Percentiles rank a stretch among this genome's conserved stretches.
Conservation (phyloP, 2,329 filamentous ascomycete species). For the Paracorniculantispora psalliotae region DNA sequence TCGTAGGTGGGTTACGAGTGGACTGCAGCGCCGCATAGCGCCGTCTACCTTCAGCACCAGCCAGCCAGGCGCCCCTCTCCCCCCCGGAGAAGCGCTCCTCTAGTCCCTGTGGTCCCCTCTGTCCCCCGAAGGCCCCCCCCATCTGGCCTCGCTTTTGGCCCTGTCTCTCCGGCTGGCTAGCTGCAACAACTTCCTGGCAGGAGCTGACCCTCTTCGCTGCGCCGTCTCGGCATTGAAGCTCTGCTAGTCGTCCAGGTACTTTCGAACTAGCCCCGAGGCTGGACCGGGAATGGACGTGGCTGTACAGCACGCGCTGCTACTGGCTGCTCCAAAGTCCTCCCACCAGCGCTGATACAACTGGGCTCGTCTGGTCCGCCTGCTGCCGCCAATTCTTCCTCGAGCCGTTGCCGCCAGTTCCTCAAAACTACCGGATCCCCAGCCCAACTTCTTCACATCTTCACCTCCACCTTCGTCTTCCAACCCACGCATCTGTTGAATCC, state of each 20-base stretch:
- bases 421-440: slow-evolving; percentile 7
- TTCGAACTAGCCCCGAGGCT: background rate
- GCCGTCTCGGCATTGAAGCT: background rate
- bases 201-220: slow-evolving; percentile 9
- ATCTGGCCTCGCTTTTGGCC: background rate
- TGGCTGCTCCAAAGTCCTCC: background rate
- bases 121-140: background rate
- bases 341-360: background rate
- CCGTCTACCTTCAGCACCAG: slow-evolving; percentile 2
- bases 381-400: slow-evolving; percentile 11
- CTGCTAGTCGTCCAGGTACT: background rate
- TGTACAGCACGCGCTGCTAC: background rate
- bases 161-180: background rate
- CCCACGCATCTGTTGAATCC: background rate
- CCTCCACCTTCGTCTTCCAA: slow-evolving; percentile 5
- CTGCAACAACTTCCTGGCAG: background rate
- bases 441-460: slow-evolving; percentile 6
- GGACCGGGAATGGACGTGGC: background rate
- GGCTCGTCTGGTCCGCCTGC: slow-evolving; percentile 5
- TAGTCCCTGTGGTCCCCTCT: background rate
- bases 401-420: slow-evolving; percentile 10
- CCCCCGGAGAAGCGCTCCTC: slow-evolving; percentile 10
- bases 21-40: slow-evolving; percentile 10
- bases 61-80: slow-evolving; percentile 8
- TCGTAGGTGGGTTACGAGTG: slow-evolving; percentile 4